These are phyloP conservation scores for Cystoderma amianthinum DNA, from an alignment of 768 basidiomycete species.

Conservation along the genomic window DNA sequence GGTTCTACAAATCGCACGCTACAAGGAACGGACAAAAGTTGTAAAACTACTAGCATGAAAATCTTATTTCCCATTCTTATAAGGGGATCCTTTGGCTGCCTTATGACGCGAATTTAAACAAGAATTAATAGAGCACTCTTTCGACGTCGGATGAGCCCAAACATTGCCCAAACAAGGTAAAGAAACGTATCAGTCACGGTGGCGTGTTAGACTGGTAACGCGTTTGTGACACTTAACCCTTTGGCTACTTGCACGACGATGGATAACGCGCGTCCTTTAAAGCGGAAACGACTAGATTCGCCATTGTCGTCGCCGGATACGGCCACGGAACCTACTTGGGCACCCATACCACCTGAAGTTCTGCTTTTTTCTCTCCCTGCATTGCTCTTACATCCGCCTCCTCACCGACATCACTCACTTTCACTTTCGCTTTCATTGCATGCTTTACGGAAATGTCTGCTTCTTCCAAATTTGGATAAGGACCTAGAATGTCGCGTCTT, in stretches of 20 bases:
- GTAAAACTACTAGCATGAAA: background rate
- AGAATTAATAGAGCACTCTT: background rate
- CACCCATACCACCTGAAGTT: conserved; percentile 25
- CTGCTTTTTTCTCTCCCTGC: conserved; percentile 59
- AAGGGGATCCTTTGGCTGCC: background rate
- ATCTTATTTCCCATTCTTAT: background rate
- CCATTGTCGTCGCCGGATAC: background rate
- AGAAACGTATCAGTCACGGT: background rate
- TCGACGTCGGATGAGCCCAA: background rate
- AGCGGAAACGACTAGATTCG: conserved; percentile 5
- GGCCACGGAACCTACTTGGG: conserved; percentile 1
- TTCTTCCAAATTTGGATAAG: conserved; percentile 39
- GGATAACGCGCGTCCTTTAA: conserved; percentile 7
- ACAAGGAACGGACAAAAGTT: too few relatives aligned
- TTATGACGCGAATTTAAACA: background rate
- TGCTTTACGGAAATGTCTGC: conserved; percentile 51
- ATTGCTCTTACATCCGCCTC: conserved; percentile 59
- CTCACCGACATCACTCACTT: conserved; percentile 43
- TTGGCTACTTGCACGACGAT: background rate
- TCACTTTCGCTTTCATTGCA: conserved; percentile 50
- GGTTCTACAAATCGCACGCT: too few relatives aligned
- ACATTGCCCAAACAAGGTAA: background rate
- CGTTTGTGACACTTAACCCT: background rate
- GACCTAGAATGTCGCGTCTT: conserved; percentile 67
- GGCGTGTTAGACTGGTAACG: conserved; percentile 1